phyloP scores from a whole-genome alignment of 768 basidiomycete species.

The Lactifluus hygrophoroides region DNA sequence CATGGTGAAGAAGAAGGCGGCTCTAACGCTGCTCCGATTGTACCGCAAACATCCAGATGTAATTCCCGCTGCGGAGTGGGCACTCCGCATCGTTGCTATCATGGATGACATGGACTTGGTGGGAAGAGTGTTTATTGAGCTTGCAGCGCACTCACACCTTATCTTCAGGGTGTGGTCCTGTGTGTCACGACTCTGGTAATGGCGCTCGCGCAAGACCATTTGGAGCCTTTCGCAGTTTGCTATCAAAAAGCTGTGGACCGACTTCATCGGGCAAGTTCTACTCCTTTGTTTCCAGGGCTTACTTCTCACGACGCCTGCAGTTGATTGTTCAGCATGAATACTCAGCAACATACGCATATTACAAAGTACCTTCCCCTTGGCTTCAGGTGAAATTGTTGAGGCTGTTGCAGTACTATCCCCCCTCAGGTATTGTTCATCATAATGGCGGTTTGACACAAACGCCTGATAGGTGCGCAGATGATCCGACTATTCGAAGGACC shows the following conservation, averaged over 20 bases:
- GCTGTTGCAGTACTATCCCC: slow-evolving; percentile 90
- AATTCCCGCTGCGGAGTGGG: slow-evolving; percentile 93
- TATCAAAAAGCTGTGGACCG: slow-evolving; percentile 94
- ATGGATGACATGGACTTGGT: slow-evolving; percentile 93
- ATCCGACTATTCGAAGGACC: slow-evolving; percentile 66
- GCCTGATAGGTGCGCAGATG: slow-evolving; percentile 45
- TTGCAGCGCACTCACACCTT: neutral
- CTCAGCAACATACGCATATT: slow-evolving; percentile 85
- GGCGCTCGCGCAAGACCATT: slow-evolving; percentile 89
- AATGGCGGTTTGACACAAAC: neutral
- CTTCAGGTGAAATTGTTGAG: slow-evolving; percentile 92
- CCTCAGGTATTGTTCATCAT: slow-evolving; percentile 58
- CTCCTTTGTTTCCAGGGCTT: neutral
- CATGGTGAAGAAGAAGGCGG: slow-evolving; percentile 98
- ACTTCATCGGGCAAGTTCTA: slow-evolving; percentile 54
- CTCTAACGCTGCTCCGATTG: slow-evolving; percentile 81
- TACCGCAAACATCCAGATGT: slow-evolving; percentile 96
- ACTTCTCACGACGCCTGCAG: slow-evolving; percentile 32
- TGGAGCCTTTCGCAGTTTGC: slow-evolving; percentile 84
- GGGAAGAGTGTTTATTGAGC: slow-evolving; percentile 14
- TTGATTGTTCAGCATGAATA: slow-evolving; percentile 90
- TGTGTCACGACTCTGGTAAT: slow-evolving; percentile 91
- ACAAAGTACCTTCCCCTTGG: slow-evolving; percentile 97
- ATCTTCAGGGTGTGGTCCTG: slow-evolving; percentile 76
- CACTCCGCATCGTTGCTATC: slow-evolving; percentile 84